Base-by-base conservation (phyloP, 169 alveolate species). In the Plasmodium gallinaceum region DNA sequence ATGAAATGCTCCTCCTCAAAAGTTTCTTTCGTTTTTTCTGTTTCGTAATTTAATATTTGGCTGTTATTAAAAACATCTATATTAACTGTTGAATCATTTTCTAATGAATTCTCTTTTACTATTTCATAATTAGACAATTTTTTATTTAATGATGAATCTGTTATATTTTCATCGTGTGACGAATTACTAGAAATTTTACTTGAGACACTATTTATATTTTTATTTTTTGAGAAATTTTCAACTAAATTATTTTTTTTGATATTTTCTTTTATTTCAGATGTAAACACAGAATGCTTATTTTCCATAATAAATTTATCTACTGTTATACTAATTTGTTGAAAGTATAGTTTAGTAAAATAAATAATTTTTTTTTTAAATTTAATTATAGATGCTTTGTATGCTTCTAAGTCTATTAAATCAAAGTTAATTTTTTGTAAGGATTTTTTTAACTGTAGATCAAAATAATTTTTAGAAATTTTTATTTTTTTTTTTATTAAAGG, bases 401-500 rank as follows among this genome's bases (percentile, higher is more conserved):
- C 86, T 14, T 86, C 87, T 54, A 86, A 42, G 43, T 72, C 87
- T 26, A 86, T 57, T 42, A 86, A 37, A 52, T 86, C 92, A 0
- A 86, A 58, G 69, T 86, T 69, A 26, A 86, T 46, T 45, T 86
- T 69, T 71, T 86, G 74, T 45, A 86, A 20, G 0, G 76, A 73
- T 42, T 60, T 86, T 62, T 51, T 86, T 54, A 86, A 64, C 18
- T 86, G 73, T n/a, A 71, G 12, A 71, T 86, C 92, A 60, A 86
- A 86, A 86, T 58, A 71, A 24, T 45, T 86, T 51, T 86, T 86
- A 1, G 78, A 86, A 12, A 58, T 39, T 32, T 51, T 22, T 0
- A 86, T 86, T 70, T 73, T 71, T 65, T 86, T 86, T 71, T 72
- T 42, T 60, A 86, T 86, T 45, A 86, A 45, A 5, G 86, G 92